Conservation (phyloP, 148 eudicot species). For the Vaccinium corymbosum region DNA sequence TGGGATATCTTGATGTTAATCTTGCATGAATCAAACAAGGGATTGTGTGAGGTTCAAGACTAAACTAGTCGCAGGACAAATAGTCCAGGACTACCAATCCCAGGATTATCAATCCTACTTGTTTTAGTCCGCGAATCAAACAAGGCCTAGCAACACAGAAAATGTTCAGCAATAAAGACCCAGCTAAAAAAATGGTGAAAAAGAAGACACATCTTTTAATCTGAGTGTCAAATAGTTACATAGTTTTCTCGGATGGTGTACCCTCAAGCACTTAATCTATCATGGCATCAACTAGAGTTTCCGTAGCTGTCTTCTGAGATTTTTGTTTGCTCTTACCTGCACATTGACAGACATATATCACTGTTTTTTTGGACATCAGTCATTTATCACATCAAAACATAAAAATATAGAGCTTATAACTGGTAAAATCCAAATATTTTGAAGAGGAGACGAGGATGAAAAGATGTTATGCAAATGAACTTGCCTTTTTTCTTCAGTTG, state of each 20-base stretch:
- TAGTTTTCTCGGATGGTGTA: not conserved
- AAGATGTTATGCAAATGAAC: not conserved
- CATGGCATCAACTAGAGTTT: conserved; percentile 46
- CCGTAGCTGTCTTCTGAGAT: conserved; percentile 24
- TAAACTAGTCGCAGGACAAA: too few relatives aligned
- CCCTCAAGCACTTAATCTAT: conserved; percentile 30
- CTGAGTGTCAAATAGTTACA: not conserved
- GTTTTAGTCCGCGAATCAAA: too few relatives aligned
- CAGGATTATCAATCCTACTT: too few relatives aligned
- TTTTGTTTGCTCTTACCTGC: conserved; percentile 42
- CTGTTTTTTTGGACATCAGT: too few relatives aligned
- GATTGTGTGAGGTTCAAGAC: too few relatives aligned
- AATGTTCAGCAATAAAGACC: not conserved
- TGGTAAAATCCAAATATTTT: not conserved
- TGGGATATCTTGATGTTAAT: too few relatives aligned
- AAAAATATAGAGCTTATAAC: not conserved
- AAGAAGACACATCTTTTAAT: not conserved
- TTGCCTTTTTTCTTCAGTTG: conserved; percentile 54
- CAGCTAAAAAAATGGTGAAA: not conserved
- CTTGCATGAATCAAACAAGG: too few relatives aligned
- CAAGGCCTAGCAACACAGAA: not conserved
- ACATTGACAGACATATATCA: not conserved
- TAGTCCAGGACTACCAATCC: too few relatives aligned
- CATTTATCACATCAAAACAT: not conserved
- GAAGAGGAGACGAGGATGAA: not conserved